Evolutionary conservation across 768 basidiomycete genomes (phyloP).

Genomic region (Dacryopinax spathularia): DNA sequence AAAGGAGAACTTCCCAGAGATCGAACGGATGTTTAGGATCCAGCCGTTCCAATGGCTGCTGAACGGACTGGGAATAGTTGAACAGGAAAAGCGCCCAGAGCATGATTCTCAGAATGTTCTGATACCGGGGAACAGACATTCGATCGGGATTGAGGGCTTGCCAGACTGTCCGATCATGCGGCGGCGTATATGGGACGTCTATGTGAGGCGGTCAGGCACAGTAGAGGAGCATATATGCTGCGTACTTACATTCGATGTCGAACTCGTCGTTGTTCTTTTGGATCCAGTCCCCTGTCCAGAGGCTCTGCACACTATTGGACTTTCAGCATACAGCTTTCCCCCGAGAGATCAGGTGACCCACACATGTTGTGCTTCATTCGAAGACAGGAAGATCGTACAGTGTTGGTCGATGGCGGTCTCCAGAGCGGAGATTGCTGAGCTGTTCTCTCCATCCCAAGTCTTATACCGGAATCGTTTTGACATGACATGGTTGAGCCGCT

Average conservation of each 20-base stretch:
- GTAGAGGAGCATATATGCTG: conserved; percentile 8
- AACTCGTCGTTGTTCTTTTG: conserved; percentile 61
- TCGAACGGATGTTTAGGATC: conserved; percentile 47
- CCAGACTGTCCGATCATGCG: conserved; percentile 43
- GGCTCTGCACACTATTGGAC: conserved; percentile 63
- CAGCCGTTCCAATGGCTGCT: conserved; percentile 60
- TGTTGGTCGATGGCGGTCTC: conserved; percentile 88
- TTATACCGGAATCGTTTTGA: conserved; percentile 58
- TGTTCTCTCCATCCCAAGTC: conserved; percentile 61
- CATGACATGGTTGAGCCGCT: conserved; percentile 56
- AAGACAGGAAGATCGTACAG: conserved; percentile 74
- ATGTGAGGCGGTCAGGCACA: too few relatives aligned
- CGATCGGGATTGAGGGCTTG: conserved; percentile 61
- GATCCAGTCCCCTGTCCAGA: conserved; percentile 74
- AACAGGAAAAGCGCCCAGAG: conserved; percentile 68
- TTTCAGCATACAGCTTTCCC: conserved; percentile 18
- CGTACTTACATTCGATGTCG: conserved; percentile 57
- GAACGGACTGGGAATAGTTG: conserved; percentile 73
- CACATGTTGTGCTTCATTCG: conserved; percentile 72
- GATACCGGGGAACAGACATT: conserved; percentile 76
- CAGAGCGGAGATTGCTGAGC: conserved; percentile 59
- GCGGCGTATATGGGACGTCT: conserved; percentile 58
- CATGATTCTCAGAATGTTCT: conserved; percentile 64
- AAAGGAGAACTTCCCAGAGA: conserved; percentile 65
- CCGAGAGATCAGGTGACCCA: conserved; percentile 19